These are phyloP conservation scores for Lecanosticta acicola DNA, from an alignment of 2,329 filamentous ascomycete species.

Conservation along the genomic window DNA sequence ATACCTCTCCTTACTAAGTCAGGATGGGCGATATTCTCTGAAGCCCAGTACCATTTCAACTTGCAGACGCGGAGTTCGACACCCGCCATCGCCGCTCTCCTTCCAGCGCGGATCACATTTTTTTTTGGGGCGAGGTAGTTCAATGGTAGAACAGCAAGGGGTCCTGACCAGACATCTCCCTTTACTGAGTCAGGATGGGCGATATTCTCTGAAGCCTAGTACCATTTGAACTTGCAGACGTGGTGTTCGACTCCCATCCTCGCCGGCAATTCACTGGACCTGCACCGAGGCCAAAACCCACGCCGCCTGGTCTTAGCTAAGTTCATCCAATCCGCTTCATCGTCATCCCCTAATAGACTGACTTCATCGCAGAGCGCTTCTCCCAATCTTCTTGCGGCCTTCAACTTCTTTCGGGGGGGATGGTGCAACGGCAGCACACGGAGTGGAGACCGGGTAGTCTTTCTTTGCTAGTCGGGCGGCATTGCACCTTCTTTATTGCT, in stretches of 20 bases:
- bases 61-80: neutral
- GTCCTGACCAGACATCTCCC: neutral
- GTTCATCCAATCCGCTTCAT: too few species aligned
- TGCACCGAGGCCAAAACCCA: too few species aligned
- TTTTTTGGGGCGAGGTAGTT: neutral
- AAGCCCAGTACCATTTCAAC: neutral
- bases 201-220: neutral
- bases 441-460: neutral
- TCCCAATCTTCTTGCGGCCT: too few species aligned
- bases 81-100: too few species aligned
- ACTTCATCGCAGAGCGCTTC: too few species aligned
- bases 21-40: neutral
- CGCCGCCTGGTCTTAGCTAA: too few species aligned
- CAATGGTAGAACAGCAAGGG: neutral
- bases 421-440: neutral
- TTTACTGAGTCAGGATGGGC: neutral
- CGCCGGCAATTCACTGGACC: neutral
- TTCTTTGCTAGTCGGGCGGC: neutral
- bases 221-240: neutral
- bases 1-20: neutral
- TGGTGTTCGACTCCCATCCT: neutral
- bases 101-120: neutral
- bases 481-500: neutral
- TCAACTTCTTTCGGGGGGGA: neutral
- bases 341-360: too few species aligned